Conservation (phyloP, 2,329 filamentous ascomycete genomes). For the Pyricularia grisea region DNA sequence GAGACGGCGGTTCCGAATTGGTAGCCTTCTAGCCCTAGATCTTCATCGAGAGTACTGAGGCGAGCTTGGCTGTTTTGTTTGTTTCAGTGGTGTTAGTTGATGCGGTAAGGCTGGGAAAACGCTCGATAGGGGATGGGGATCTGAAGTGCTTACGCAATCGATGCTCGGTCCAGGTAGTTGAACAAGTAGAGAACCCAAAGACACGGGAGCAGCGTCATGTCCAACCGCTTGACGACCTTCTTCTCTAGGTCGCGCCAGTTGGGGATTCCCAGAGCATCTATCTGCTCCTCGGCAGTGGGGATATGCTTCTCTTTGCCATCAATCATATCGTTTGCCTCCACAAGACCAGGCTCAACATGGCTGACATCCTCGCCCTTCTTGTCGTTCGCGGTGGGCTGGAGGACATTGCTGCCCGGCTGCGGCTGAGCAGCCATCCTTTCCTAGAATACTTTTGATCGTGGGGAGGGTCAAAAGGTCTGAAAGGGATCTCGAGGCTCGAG, state of each 20-base stretch:
- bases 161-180: conserved; percentile 3
- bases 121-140: not conserved
- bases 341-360: not conserved
- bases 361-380: not conserved
- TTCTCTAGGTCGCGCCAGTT: conserved; percentile 1
- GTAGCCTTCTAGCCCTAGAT: conserved; percentile 25
- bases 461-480: not conserved
- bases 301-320: not conserved
- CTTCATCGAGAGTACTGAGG: conserved; percentile 34
- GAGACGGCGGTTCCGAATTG: conserved; percentile 32
- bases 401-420: not conserved
- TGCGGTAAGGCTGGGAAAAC: not conserved
- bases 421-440: not conserved
- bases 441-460: not conserved
- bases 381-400: not conserved
- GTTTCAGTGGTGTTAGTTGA: not conserved
- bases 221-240: not conserved
- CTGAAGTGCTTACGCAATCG: not conserved
- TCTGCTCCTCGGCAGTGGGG: not conserved
- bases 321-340: not conserved
- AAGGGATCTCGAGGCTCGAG: not conserved
- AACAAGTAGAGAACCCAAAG: conserved; percentile 3
- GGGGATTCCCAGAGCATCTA: not conserved
- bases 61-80: conserved; percentile 28
- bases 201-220: conserved; percentile 1